phyloP scores from a whole-genome alignment of 495 filamentous ascomycete genomes.

The Penicillium waksmanii region DNA sequence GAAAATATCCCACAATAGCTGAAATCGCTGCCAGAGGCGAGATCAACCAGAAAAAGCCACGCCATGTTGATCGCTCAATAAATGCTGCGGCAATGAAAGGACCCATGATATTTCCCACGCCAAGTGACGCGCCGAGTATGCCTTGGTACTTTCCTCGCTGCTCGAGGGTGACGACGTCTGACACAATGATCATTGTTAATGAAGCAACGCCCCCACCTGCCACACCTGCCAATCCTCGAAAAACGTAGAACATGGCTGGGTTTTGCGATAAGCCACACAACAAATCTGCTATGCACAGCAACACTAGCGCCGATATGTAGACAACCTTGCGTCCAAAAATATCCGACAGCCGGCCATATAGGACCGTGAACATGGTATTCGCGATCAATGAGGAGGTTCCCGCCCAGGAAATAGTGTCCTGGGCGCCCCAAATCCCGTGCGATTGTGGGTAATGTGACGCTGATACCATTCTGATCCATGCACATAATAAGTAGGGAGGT shows the following conservation, averaged over 20 bases:
- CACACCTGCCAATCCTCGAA: constrained; percentile 58
- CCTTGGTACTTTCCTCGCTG: constrained; percentile 53
- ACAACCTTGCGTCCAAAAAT: constrained; percentile 61
- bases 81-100: constrained; percentile 51
- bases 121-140: constrained; percentile 46
- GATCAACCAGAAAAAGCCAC: constrained; percentile 53
- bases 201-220: constrained; percentile 56
- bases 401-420: constrained; percentile 71
- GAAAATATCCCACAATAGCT: constrained; percentile 44
- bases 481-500: constrained; percentile 60
- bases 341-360: constrained; percentile 62
- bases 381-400: constrained; percentile 77
- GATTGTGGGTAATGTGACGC: constrained; percentile 62
- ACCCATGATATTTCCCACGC: constrained; percentile 48
- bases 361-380: constrained; percentile 70
- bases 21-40: constrained; percentile 45
- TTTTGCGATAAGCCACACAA: constrained; percentile 56
- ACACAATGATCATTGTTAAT: constrained; percentile 55
- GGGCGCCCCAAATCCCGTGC: constrained; percentile 57
- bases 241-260: constrained; percentile 57
- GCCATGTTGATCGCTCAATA: constrained; percentile 49
- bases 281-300: constrained; percentile 57
- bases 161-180: constrained; percentile 51
- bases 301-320: constrained; percentile 47
- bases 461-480: constrained; percentile 67